phyloP scores from a whole-genome alignment of 2,329 filamentous ascomycete species.

The Teratosphaeria viscida region DNA sequence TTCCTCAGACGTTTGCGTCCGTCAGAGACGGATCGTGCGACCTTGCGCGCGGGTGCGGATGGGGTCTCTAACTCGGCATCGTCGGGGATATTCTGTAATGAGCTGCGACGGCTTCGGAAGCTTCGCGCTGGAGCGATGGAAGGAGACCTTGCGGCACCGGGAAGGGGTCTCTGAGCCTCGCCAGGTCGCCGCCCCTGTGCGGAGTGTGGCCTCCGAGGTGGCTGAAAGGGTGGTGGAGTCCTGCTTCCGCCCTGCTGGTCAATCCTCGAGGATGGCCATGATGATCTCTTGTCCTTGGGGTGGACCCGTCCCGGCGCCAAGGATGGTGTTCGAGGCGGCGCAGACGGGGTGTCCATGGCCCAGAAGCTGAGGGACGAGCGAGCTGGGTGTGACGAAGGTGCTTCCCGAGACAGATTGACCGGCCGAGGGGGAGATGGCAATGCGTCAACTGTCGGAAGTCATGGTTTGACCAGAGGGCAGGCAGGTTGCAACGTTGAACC shows the following conservation, averaged over 20 bases:
- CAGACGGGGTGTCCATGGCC: background rate
- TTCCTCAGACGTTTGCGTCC: background rate
- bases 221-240: slow-evolving; percentile 7
- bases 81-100: slow-evolving; percentile 4
- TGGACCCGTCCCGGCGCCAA: background rate
- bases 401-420: background rate
- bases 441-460: background rate
- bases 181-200: background rate
- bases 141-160: background rate
- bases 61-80: background rate
- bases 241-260: background rate
- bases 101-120: slow-evolving; percentile 2
- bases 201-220: slow-evolving; percentile 6
- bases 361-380: background rate
- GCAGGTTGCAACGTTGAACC: background rate
- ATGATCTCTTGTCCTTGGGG: background rate
- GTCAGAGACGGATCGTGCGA: background rate
- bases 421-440: background rate
- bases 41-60: background rate
- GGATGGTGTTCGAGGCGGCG: slow-evolving; percentile 8
- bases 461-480: background rate
- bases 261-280: background rate
- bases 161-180: slow-evolving; percentile 1
- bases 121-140: background rate
- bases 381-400: background rate